Percentiles rank a stretch among this genome's conserved stretches.
These are phyloP conservation scores for Sicyos edulis DNA, from an alignment of 306 rosid genomes.

Conservation along the genomic window DNA sequence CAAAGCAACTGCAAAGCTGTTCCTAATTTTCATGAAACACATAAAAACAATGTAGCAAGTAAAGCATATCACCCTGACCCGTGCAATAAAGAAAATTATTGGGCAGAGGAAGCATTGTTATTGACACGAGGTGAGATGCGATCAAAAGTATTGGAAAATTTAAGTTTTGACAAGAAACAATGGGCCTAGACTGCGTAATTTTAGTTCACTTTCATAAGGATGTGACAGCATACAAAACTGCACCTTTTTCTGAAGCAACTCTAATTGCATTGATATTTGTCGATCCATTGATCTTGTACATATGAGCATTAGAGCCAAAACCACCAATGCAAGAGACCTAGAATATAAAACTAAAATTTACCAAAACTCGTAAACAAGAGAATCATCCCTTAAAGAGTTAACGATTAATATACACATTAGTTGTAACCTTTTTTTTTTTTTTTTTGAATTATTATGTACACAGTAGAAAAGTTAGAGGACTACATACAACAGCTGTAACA, in stretches of 20 bases:
- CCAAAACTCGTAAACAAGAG: not conserved
- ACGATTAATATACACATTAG: too few species aligned
- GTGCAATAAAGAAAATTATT: not conserved
- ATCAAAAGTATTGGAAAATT: not conserved
- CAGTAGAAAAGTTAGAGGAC: not conserved
- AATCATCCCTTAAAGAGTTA: not conserved
- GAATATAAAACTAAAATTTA: not conserved
- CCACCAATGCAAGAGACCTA: constrained; percentile 96
- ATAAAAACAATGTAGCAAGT: not conserved
- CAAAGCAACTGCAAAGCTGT: not conserved
- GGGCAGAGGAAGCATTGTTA: not conserved
- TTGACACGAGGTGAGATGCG: not conserved
- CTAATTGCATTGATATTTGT: constrained; percentile 92
- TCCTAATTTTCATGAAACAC: not conserved
- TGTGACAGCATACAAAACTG: constrained; percentile 2
- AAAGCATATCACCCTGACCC: not conserved
- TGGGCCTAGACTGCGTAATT: not conserved
- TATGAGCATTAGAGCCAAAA: constrained; percentile 87
- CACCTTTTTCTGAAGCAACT: constrained; percentile 89
- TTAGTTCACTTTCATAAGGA: not conserved
- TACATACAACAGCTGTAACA: constrained; percentile 82
- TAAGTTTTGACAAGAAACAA: not conserved
- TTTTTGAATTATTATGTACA: not conserved
- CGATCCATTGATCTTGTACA: constrained; percentile 96
- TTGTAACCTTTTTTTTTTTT: too few species aligned